Evolutionary conservation across 176 grass and related monocot genomes (phyloP).

Genomic region (Phoenix roebelenii): DNA sequence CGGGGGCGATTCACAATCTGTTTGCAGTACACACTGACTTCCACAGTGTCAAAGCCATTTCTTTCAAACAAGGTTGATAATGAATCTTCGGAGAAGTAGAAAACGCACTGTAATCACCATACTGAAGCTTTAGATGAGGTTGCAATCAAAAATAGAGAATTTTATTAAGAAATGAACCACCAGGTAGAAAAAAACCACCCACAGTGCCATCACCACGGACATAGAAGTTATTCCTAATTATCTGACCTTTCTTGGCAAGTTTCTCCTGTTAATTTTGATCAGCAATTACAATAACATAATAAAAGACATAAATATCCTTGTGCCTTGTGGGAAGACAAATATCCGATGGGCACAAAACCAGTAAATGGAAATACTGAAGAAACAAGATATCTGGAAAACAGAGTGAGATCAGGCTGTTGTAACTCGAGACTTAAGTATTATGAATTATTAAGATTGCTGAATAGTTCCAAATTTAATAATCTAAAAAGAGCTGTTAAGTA

Average conservation of each 20-base stretch:
- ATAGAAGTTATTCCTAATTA: slow-evolving; percentile 17
- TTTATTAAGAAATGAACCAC: too few relatives aligned
- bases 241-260: slow-evolving; percentile 17
- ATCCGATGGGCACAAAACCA: too few relatives aligned
- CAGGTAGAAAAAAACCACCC: background rate
- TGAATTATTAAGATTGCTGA: too few relatives aligned
- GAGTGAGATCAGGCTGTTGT: too few relatives aligned
- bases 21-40: slow-evolving; percentile 10
- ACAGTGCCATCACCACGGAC: slow-evolving; percentile 22
- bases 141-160: background rate
- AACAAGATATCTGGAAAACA: too few relatives aligned
- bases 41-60: slow-evolving; percentile 11
- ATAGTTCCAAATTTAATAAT: too few relatives aligned
- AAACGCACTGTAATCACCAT: slow-evolving; percentile 7
- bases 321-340: too few relatives aligned
- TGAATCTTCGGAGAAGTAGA: slow-evolving; percentile 10
- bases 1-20: slow-evolving; percentile 15
- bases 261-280: slow-evolving; percentile 5
- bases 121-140: background rate
- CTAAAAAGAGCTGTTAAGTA: too few relatives aligned
- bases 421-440: too few relatives aligned
- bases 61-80: slow-evolving; percentile 14
- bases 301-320: too few relatives aligned
- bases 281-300: too few relatives aligned
- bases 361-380: too few relatives aligned